phyloP scores from a whole-genome alignment of 768 basidiomycete genomes.

The Pleurotus giganteus region DNA sequence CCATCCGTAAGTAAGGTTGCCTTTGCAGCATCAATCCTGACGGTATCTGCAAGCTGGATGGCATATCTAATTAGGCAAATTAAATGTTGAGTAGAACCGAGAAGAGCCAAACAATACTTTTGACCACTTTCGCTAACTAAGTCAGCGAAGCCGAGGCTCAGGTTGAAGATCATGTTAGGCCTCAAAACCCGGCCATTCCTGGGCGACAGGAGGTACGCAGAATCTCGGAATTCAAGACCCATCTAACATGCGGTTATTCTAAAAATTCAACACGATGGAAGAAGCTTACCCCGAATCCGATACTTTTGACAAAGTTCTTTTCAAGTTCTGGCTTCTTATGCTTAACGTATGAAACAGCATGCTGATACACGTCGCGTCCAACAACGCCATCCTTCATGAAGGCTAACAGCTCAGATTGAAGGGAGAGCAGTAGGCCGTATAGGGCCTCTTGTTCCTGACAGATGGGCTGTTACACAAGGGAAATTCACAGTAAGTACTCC shows the following conservation, averaged over 20 bases:
- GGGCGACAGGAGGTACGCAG: slow-evolving; percentile 73
- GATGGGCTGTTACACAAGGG: neutral
- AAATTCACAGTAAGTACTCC: neutral
- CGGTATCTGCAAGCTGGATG: slow-evolving; percentile 84
- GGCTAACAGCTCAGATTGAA: slow-evolving; percentile 74
- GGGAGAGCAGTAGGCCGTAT: slow-evolving; percentile 72
- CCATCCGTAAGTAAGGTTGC: slow-evolving; percentile 80
- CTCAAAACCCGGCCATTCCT: slow-evolving; percentile 76
- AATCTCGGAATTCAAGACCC: slow-evolving; percentile 94
- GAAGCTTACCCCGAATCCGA: slow-evolving; percentile 80
- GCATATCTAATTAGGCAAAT: slow-evolving; percentile 62
- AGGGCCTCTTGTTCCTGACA: slow-evolving; percentile 87
- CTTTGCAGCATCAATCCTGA: slow-evolving; percentile 68
- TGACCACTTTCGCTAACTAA: slow-evolving; percentile 74
- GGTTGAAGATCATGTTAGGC: slow-evolving; percentile 82
- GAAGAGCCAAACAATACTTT: slow-evolving; percentile 49
- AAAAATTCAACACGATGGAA: neutral
- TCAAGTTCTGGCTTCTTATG: slow-evolving; percentile 82
- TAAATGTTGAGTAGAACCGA: neutral
- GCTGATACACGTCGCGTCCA: slow-evolving; percentile 80
- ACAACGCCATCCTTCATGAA: slow-evolving; percentile 78
- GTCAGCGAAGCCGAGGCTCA: slow-evolving; percentile 84
- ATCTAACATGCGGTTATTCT: slow-evolving; percentile 51
- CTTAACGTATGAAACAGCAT: slow-evolving; percentile 65
- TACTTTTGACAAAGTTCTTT: slow-evolving; percentile 80